Conservation (phyloP, 2,329 filamentous ascomycete genomes). For the Colletotrichum horii region DNA sequence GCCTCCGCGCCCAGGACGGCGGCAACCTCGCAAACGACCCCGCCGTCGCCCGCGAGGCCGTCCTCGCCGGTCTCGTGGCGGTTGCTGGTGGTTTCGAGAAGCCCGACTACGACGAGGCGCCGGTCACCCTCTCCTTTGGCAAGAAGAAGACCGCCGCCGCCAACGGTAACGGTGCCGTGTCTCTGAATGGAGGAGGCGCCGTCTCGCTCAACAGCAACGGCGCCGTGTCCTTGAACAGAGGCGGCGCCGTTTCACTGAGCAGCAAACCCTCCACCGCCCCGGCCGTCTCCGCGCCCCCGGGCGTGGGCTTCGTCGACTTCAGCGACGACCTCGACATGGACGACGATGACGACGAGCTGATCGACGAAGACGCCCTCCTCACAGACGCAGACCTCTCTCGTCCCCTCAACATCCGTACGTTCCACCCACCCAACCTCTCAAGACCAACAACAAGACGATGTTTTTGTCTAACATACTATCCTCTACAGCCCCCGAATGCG, state of each 20-base stretch:
- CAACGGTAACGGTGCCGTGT: slow-evolving; percentile 28
- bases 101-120: slow-evolving; percentile 62
- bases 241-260: slow-evolving; percentile 32
- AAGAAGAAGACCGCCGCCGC: slow-evolving; percentile 36
- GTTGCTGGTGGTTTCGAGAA: slow-evolving; percentile 74
- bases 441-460: too few relatives aligned
- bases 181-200: slow-evolving; percentile 28
- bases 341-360: slow-evolving; percentile 77
- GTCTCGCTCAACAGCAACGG: slow-evolving; percentile 37
- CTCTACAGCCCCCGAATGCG: slow-evolving; percentile 76
- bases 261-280: slow-evolving; percentile 49
- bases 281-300: slow-evolving; percentile 46
- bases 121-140: slow-evolving; percentile 54
- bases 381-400: slow-evolving; percentile 83
- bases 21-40: slow-evolving; percentile 51
- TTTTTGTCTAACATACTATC: slow-evolving; percentile 26
- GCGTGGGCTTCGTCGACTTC: slow-evolving; percentile 73
- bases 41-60: slow-evolving; percentile 74
- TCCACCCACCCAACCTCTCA: background rate
- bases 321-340: slow-evolving; percentile 58
- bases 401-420: slow-evolving; percentile 82
- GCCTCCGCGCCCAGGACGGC: slow-evolving; percentile 73
- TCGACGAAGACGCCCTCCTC: slow-evolving; percentile 88
- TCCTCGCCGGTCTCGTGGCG: slow-evolving; percentile 78
- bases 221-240: slow-evolving; percentile 29